Conservation (phyloP, 805 yeast genomes). For the Nakazawaea siamensis region DNA sequence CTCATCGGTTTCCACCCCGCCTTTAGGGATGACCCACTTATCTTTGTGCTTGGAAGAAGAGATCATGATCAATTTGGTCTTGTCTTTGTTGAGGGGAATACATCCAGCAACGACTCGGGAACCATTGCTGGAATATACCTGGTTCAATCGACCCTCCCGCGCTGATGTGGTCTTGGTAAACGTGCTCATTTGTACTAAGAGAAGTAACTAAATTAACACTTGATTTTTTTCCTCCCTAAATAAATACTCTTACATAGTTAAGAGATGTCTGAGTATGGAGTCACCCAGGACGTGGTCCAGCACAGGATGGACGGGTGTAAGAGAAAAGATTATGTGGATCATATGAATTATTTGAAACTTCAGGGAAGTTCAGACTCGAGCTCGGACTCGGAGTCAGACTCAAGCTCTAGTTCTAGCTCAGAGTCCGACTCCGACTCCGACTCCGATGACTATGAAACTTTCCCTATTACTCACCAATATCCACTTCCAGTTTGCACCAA, state of each 20-base stretch:
- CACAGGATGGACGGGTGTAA: neutral
- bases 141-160: slow-evolving; percentile 52
- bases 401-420: slow-evolving; percentile 13
- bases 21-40: slow-evolving; percentile 90
- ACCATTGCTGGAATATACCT: slow-evolving; percentile 55
- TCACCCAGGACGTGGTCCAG: no score
- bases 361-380: slow-evolving; percentile 3
- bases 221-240: no score
- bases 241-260: no score
- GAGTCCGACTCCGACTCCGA: slow-evolving; percentile 15
- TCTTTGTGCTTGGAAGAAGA: slow-evolving; percentile 62
- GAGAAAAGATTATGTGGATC: slow-evolving; percentile 6
- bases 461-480: slow-evolving; percentile 29
- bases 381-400: slow-evolving; percentile 7
- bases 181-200: slow-evolving; percentile 12
- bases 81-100: slow-evolving; percentile 53
- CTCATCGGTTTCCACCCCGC: slow-evolving; percentile 90
- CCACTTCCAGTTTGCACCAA: slow-evolving; percentile 15
- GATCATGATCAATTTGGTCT: slow-evolving; percentile 65
- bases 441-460: slow-evolving; percentile 19
- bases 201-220: no score
- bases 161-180: slow-evolving; percentile 26
- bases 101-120: slow-evolving; percentile 94
- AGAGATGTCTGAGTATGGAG: no score
- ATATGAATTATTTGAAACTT: slow-evolving; percentile 11